Evolutionary conservation across 2,329 filamentous ascomycete genomes (phyloP).

Genomic region (Akanthomyces lecanii): DNA sequence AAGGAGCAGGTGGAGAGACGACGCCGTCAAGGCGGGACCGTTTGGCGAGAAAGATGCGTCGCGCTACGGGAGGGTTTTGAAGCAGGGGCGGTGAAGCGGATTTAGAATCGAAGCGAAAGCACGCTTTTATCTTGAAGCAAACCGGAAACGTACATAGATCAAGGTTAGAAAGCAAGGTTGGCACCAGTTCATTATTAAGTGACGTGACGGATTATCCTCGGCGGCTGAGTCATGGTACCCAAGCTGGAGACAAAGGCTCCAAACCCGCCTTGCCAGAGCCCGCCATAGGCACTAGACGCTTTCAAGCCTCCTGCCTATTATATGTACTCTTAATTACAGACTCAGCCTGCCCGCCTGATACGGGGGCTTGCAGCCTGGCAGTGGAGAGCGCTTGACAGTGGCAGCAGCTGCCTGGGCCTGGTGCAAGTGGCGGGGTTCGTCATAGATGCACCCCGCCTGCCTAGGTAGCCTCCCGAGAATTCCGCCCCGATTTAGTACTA

Average conservation of each 20-base stretch:
- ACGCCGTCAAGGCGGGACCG: not conserved
- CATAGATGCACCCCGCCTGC: not conserved
- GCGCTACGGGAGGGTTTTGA: too few species aligned
- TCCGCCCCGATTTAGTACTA: not conserved
- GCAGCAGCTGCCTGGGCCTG: not conserved
- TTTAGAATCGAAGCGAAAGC: not conserved
- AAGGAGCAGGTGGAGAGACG: constrained; percentile 2
- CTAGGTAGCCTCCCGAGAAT: not conserved
- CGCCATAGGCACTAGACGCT: not conserved
- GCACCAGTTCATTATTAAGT: constrained; percentile 4
- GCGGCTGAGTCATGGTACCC: constrained; percentile 16
- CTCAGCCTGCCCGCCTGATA: not conserved
- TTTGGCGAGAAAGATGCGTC: not conserved
- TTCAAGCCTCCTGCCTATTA: not conserved
- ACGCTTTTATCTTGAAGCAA: not conserved
- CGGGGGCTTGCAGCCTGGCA: not conserved
- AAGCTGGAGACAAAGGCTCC: not conserved
- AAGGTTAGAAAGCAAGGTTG: not conserved
- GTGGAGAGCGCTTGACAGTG: not conserved
- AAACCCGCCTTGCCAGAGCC: not conserved
- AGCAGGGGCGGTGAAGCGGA: not conserved
- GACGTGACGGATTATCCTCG: constrained; percentile 16
- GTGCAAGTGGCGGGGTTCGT: not conserved
- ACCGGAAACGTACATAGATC: not conserved
- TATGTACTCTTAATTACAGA: not conserved